Base-by-base conservation (phyloP, 2,329 filamentous ascomycete species). In the Diaporthe vaccinii region DNA sequence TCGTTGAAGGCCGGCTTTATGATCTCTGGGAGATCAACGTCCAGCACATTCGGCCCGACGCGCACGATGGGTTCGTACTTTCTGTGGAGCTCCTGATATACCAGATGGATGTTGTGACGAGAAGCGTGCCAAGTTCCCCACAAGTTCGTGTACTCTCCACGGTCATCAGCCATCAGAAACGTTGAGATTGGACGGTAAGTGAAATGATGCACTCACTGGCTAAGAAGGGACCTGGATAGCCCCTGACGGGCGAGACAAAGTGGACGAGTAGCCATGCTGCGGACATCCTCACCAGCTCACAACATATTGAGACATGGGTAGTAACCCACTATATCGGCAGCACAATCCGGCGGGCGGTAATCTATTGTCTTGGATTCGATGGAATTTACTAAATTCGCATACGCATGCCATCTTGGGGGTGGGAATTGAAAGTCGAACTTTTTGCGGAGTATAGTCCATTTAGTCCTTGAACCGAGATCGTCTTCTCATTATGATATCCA, bases 51-150 rank as follows among this genome's bases (percentile, higher is more conserved):
- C 20, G 70, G 70, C 28, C 70, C 70, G 6, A 73, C 58, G 17
- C 70, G 70, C 58, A 73, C 58, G 8, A 65, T 65, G 14, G 58
- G 70, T 14, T 58, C 58, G 17, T 73, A 55, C 3, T 65, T 55
- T 17, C 46, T 25, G 46, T 73, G 70, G 20, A 73, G 70, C 70
- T 65, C 31, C 46, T 73, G 70, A 17, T 73, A 73, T n/a, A 73
- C 58, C 46, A 73, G 34, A 22, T 73, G 70, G 6, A 65, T 10
- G 20, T 51, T 65, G 12, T 58, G 58, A 5, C 70, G 58, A 55
- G n/a, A 73, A 14, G 58, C 36, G 36, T 73, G 44, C 31, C 49
- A 73, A 2, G 39, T 69, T 28, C 41, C 75, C 39, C 65, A 53
- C 3, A 59, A 14, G 51, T 73, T 53, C 3, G 62, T 62, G 44